Evolutionary conservation across 1,139 yeast species (phyloP), one percentile per base, ranked within the genome.

Genomic region (Waltiozyma sp.): DNA sequence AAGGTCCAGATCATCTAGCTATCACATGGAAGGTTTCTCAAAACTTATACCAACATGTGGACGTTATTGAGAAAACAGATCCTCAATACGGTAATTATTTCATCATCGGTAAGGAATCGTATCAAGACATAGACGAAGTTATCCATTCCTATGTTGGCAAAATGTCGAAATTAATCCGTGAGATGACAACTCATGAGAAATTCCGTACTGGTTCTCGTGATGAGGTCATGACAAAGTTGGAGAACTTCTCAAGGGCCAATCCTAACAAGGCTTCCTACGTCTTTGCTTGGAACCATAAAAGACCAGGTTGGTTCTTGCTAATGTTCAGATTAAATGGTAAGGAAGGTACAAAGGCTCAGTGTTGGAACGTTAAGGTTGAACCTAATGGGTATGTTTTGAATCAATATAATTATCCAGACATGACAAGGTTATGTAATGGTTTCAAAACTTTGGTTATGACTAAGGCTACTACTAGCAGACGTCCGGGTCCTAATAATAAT

Each of bases 11-110:
- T 51, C 96, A 79, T 61, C 72, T 91, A 54, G 89, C 96, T 2
- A 83, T 89, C 37, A 91, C 99, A 0, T 91, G 98, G 97, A 91
- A 91, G 60, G 89, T 93, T 36, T 91, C 87, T 47, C 91, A 85
- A 56, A 84, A 81, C 58, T 68, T 91, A 50, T 93, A 83, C 65
- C 98, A 93, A 61, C 97, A 91, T 61, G 69, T 93, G 49, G 89
- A 88, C 54, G 84, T 91, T 40, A 72, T 80, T 50, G 98, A 91
- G 62, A 78, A 73, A 45, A 78, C 77, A 55, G 77, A 72, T 45
- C 76, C 72, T 54, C 84, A 78, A 40, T 77, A 73, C 50, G 83
- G 85, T 42, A 76, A 76, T 51, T 73, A 73, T 38, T 71, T 84
- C 48, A 58, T 61, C 36, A 88, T 88, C 38, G 96, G 87, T 42